These are phyloP conservation scores for Chrysosporium queenslandicum DNA, from an alignment of 2,329 filamentous ascomycete genomes.

Conservation along the genomic window DNA sequence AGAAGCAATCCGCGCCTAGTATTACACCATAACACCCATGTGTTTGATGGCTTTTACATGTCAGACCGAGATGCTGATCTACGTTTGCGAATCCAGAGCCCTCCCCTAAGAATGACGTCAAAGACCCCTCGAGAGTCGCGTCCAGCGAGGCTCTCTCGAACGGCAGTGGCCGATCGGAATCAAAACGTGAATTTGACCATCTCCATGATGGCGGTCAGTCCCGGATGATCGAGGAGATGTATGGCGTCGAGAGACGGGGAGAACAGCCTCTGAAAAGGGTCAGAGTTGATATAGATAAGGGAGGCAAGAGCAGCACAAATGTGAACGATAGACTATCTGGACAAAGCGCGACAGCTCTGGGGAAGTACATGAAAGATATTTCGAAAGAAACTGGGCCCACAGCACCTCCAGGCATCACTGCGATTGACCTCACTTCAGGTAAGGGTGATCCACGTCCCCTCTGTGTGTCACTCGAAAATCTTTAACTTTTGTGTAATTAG, in stretches of 20 bases:
- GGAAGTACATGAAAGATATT: slow-evolving; percentile 56
- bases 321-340: slow-evolving; percentile 37
- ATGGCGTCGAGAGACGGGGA: slow-evolving; percentile 61
- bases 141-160: background rate
- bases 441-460: background rate
- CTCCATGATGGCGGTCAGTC: slow-evolving; percentile 21
- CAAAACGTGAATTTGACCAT: slow-evolving; percentile 26
- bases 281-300: slow-evolving; percentile 41
- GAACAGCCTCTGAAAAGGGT: slow-evolving; percentile 54
- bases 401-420: slow-evolving; percentile 42
- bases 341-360: slow-evolving; percentile 48
- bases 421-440: slow-evolving; percentile 40
- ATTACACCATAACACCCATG: background rate
- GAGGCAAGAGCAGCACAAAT: slow-evolving; percentile 35
- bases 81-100: background rate
- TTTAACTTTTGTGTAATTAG: slow-evolving; percentile 17
- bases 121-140: background rate
- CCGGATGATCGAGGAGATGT: slow-evolving; percentile 60
- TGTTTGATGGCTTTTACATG: background rate
- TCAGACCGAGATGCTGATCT: background rate
- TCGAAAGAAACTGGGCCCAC: slow-evolving; percentile 30
- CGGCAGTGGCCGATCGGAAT: slow-evolving; percentile 6
- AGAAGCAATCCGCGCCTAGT: slow-evolving; percentile 23
- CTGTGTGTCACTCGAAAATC: background rate
- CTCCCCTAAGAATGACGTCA: slow-evolving; percentile 2